Percentiles rank a stretch among this genome's conserved stretches.
These are phyloP conservation scores for Sechiopsis laciniata DNA, from an alignment of 306 rosid genomes.

Conservation along the genomic window DNA sequence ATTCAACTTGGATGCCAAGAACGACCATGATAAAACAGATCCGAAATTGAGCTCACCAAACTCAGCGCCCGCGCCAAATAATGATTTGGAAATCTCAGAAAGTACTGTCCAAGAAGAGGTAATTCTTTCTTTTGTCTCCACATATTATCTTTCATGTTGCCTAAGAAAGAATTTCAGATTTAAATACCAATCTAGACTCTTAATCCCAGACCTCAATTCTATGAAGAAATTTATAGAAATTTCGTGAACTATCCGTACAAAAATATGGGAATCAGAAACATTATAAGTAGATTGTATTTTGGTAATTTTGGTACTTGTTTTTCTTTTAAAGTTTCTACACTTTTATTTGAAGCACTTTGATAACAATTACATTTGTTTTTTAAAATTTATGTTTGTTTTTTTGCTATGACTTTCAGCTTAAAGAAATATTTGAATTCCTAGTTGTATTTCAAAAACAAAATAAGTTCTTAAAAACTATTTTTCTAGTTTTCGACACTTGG, in stretches of 20 bases:
- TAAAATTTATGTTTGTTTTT: too few relatives aligned
- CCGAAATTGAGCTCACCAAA: neutral
- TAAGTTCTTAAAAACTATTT: too few relatives aligned
- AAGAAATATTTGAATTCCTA: too few relatives aligned
- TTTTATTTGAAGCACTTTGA: neutral
- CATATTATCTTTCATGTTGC: neutral
- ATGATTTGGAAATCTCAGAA: constrained; percentile 5
- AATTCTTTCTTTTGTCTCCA: neutral
- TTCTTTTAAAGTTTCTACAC: neutral
- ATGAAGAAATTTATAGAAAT: neutral
- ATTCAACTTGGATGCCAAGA: neutral
- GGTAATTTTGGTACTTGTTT: neutral
- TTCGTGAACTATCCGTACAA: neutral
- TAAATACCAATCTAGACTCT: neutral
- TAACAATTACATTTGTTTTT: too few relatives aligned
- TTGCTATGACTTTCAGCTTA: too few relatives aligned
- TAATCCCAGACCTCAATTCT: neutral
- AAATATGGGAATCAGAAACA: neutral
- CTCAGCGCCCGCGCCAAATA: neutral
- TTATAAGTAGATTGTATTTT: neutral
- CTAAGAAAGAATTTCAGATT: neutral
- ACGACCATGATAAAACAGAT: neutral
- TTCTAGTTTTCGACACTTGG: too few relatives aligned
- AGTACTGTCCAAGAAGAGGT: neutral
- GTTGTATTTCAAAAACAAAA: too few relatives aligned